phyloP scores from a whole-genome alignment of 202 grass and related monocot species.

The Sporobolus alterniflorus region DNA sequence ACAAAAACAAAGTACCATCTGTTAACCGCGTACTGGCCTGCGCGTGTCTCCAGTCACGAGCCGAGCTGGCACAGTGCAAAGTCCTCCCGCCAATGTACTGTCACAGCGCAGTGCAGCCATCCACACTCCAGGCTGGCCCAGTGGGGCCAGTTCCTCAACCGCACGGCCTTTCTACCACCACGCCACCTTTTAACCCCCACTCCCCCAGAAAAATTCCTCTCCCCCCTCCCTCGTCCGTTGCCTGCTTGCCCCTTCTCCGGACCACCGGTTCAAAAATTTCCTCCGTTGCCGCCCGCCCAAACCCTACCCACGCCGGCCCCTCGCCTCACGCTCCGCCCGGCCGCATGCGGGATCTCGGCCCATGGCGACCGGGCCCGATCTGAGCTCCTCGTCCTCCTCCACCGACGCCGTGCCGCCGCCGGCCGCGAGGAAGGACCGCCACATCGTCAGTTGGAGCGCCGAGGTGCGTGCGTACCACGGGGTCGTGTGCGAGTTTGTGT shows the following conservation, averaged over 20 bases:
- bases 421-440: conserved; percentile 71
- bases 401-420: conserved; percentile 9
- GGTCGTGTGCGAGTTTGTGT: not conserved
- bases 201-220: conserved; percentile 15
- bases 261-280: conserved; percentile 47
- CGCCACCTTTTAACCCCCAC: not conserved
- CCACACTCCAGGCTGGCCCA: not conserved
- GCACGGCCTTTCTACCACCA: conserved; percentile 10
- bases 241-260: not conserved
- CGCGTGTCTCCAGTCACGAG: not conserved
- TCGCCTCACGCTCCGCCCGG: not conserved
- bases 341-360: conserved; percentile 58
- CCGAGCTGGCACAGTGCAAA: not conserved
- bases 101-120: not conserved
- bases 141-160: conserved; percentile 13
- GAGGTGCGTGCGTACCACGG: conserved; percentile 61
- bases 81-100: not conserved
- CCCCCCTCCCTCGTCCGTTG: not conserved
- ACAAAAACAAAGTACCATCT: too few relatives aligned
- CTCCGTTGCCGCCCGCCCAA: conserved; percentile 45
- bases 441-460: conserved; percentile 79
- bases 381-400: conserved; percentile 44
- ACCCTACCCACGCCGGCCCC: conserved; percentile 19
- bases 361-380: conserved; percentile 69
- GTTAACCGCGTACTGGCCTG: not conserved